phyloP scores from a whole-genome alignment of 805 yeast species.

The Ogataea polymorpha region DNA sequence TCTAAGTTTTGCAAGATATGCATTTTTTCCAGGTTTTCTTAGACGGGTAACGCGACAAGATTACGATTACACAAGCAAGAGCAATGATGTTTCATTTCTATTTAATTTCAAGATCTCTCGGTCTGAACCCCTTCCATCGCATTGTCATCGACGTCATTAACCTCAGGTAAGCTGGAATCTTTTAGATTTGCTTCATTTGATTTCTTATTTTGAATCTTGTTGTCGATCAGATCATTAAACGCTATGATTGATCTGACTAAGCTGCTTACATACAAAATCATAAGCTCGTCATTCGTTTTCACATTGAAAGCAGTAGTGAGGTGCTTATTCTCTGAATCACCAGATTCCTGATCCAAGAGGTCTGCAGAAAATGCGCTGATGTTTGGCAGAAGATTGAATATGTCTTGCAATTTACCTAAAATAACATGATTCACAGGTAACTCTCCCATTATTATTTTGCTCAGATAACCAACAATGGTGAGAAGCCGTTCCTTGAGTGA shows the following conservation, averaged over 20 bases:
- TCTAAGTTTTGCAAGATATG: too few species aligned
- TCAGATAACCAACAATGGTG: constrained; percentile 75
- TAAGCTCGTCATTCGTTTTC: constrained; percentile 93
- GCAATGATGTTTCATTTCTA: not conserved
- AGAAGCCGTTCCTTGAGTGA: constrained; percentile 78
- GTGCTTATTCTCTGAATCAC: constrained; percentile 20
- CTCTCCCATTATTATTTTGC: constrained; percentile 63
- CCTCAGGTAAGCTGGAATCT: constrained; percentile 23
- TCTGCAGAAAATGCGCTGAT: constrained; percentile 37
- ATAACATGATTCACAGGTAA: constrained; percentile 89
- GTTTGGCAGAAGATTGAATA: constrained; percentile 89
- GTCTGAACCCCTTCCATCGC: constrained; percentile 16
- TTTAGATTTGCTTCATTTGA: constrained; percentile 31
- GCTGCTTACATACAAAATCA: constrained; percentile 87
- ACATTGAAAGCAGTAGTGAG: constrained; percentile 79
- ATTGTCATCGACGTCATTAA: constrained; percentile 15
- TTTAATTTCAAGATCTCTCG: not conserved
- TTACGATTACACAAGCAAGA: too few species aligned
- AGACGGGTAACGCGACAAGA: constrained; percentile 8
- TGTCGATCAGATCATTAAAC: constrained; percentile 94
- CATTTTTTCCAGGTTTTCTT: not conserved
- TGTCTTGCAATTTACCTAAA: constrained; percentile 89
- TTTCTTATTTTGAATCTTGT: constrained; percentile 81
- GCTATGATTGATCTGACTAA: constrained; percentile 93
- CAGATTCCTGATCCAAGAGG: constrained; percentile 3